phyloP scores from a whole-genome alignment of 2,329 filamentous ascomycete genomes.

The Neospermospora avenae region DNA sequence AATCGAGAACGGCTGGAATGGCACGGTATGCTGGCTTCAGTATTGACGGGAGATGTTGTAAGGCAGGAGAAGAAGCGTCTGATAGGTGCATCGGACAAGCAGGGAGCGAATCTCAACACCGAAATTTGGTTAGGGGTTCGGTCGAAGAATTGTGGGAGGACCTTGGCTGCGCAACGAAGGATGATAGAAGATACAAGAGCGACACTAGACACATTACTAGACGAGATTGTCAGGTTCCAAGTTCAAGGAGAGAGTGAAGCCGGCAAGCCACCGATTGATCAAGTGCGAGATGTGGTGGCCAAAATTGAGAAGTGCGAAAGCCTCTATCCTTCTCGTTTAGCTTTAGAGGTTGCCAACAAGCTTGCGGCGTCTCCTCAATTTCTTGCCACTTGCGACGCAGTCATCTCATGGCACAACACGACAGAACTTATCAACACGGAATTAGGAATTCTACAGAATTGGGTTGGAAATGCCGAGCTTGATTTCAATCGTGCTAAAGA shows the following conservation, averaged over 20 bases:
- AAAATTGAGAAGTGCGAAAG: constrained; percentile 88
- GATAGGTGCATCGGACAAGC: constrained; percentile 68
- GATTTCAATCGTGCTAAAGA: constrained; percentile 79
- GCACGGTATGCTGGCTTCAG: constrained; percentile 96
- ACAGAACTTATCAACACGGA: constrained; percentile 95
- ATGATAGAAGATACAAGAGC: constrained; percentile 82
- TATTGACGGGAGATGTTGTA: constrained; percentile 93
- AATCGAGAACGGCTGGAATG: constrained; percentile 92
- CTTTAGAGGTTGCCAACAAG: constrained; percentile 72
- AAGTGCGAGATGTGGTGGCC: constrained; percentile 83
- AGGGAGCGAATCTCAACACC: constrained; percentile 62
- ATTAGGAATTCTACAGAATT: constrained; percentile 83
- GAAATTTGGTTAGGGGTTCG: constrained; percentile 87
- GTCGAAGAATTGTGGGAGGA: constrained; percentile 78
- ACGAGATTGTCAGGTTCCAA: constrained; percentile 88
- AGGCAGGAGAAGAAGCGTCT: constrained; percentile 96
- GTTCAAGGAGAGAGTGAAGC: constrained; percentile 92
- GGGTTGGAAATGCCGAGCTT: constrained; percentile 94
- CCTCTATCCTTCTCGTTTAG: constrained; percentile 76
- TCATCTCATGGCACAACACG: constrained; percentile 96
- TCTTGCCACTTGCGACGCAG: constrained; percentile 78
- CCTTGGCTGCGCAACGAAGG: constrained; percentile 78
- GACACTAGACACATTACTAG: constrained; percentile 70
- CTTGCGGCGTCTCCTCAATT: constrained; percentile 74
- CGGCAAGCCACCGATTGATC: constrained; percentile 77